Evolutionary conservation across 208 protist species (phyloP).

Genomic region (Kentomonas sorsogonicus): DNA sequence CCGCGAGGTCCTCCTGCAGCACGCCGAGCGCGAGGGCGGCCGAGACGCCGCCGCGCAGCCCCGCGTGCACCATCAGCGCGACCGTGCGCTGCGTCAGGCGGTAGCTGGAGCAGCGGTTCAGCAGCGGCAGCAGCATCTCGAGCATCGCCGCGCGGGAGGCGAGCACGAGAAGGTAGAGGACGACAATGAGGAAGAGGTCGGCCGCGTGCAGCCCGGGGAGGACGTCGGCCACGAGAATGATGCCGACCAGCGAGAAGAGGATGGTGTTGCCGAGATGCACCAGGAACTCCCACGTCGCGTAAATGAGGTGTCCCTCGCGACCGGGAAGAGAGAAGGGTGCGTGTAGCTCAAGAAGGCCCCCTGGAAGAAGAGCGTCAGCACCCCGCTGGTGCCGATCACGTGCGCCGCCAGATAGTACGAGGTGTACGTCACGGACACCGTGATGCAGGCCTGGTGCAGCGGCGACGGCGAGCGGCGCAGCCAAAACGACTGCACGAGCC

Average conservation of each 20-base stretch:
- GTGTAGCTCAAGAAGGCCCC: slow-evolving; percentile 77
- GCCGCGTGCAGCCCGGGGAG: slow-evolving; percentile 35
- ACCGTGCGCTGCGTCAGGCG: slow-evolving; percentile 43
- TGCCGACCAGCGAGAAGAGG: slow-evolving; percentile 82
- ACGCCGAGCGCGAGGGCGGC: slow-evolving; percentile 72
- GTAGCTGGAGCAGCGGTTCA: slow-evolving; percentile 62
- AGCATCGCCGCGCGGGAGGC: slow-evolving; percentile 59
- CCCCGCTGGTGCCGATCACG: slow-evolving; percentile 66
- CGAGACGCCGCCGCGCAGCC: slow-evolving; percentile 78
- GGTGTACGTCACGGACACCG: slow-evolving; percentile 77
- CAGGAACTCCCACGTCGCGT: slow-evolving; percentile 80
- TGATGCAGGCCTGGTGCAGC: slow-evolving; percentile 68
- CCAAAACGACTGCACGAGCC: slow-evolving; percentile 65
- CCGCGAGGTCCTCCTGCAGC: slow-evolving; percentile 36
- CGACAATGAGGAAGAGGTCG: slow-evolving; percentile 53
- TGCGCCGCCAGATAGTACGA: slow-evolving; percentile 75
- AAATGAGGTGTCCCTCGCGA: slow-evolving; percentile 63
- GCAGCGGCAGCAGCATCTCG: slow-evolving; percentile 51
- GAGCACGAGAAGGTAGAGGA: slow-evolving; percentile 64
- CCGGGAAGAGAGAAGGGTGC: slow-evolving; percentile 72
- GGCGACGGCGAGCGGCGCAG: slow-evolving; percentile 39
- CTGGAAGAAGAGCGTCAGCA: slow-evolving; percentile 81
- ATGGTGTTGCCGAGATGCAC: slow-evolving; percentile 84
- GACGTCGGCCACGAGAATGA: slow-evolving; percentile 75
- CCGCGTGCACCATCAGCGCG: slow-evolving; percentile 56